Evolutionary conservation across 139 green algal species (phyloP).

Genomic region (Chlamydomonas sphaeroides): DNA sequence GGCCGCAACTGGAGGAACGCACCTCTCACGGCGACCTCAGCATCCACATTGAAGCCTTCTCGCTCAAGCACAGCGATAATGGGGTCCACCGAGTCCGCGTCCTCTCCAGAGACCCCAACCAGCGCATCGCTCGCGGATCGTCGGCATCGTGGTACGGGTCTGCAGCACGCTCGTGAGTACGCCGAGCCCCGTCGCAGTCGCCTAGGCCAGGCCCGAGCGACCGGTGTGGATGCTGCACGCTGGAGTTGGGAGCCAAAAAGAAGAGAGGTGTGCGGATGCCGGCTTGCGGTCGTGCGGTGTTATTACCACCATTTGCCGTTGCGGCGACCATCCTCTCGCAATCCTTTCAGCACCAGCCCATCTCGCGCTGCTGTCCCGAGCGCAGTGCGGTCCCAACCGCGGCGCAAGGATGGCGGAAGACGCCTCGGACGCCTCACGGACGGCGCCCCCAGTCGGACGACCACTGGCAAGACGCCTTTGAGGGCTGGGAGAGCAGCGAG

Average conservation of each 20-base stretch:
- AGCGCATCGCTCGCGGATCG: neutral
- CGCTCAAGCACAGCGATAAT: neutral
- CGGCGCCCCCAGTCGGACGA: too few species aligned
- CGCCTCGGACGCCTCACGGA: too few species aligned
- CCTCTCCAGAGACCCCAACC: conserved; percentile 10
- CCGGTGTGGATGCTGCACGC: neutral
- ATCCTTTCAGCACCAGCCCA: too few species aligned
- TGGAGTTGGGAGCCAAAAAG: neutral
- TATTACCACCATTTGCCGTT: too few species aligned
- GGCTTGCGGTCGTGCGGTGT: too few species aligned
- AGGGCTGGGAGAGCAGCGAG: too few species aligned
- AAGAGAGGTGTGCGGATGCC: neutral
- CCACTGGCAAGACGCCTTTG: too few species aligned
- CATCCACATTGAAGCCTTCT: conserved; percentile 9
- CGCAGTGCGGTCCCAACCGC: too few species aligned
- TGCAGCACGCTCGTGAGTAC: conserved; percentile 12
- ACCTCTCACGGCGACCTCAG: conserved; percentile 1
- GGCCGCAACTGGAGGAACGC: neutral
- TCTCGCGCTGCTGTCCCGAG: too few species aligned
- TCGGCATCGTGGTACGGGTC: neutral
- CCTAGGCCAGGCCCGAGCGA: neutral
- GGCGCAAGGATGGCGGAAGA: too few species aligned
- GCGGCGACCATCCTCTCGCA: too few species aligned
- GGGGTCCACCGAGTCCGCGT: conserved; percentile 7
- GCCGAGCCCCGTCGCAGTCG: neutral